These are phyloP conservation scores for Blepharisma japonicum DNA, from an alignment of 73 alveolate species.

Conservation along the genomic window DNA sequence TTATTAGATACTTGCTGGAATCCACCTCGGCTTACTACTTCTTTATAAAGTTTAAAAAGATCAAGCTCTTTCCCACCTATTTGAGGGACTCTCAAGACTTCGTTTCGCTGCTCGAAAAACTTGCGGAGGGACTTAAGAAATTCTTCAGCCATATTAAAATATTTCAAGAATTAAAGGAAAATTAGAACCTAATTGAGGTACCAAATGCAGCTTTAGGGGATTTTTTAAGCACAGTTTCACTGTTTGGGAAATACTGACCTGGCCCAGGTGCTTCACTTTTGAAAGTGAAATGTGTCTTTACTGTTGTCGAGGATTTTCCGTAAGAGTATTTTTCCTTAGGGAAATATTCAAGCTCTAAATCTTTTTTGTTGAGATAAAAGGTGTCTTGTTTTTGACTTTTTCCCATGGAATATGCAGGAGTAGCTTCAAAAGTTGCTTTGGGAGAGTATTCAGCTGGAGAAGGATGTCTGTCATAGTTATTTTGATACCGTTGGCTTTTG, in stretches of 20 bases:
- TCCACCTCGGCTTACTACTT: conserved; percentile 96
- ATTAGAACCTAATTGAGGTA: neutral
- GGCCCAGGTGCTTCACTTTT: conserved; percentile 24
- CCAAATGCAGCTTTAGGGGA: too few species aligned
- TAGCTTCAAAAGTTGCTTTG: neutral
- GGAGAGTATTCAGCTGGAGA: conserved; percentile 4
- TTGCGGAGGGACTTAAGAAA: conserved; percentile 34
- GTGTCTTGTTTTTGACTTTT: neutral
- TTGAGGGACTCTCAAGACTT: conserved; percentile 83
- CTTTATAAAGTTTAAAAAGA: conserved; percentile 87
- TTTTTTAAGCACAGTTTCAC: neutral
- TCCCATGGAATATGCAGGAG: conserved; percentile 19
- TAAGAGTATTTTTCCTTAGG: too few species aligned
- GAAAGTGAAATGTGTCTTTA: neutral
- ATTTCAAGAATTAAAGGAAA: neutral
- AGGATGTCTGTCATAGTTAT: neutral
- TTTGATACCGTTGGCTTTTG: neutral
- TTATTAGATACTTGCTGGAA: conserved; percentile 82
- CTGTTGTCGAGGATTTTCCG: too few species aligned
- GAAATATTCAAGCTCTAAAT: too few species aligned
- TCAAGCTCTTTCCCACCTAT: conserved; percentile 97
- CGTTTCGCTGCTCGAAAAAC: conserved; percentile 44
- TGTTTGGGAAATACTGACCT: neutral
- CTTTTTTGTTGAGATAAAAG: too few species aligned
- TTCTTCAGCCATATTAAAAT: conserved; percentile 18